Evolutionary conservation across 2,329 filamentous ascomycete genomes (phyloP), one percentile per base, ranked within the genome.

Genomic region (Fusarium burgessii): DNA sequence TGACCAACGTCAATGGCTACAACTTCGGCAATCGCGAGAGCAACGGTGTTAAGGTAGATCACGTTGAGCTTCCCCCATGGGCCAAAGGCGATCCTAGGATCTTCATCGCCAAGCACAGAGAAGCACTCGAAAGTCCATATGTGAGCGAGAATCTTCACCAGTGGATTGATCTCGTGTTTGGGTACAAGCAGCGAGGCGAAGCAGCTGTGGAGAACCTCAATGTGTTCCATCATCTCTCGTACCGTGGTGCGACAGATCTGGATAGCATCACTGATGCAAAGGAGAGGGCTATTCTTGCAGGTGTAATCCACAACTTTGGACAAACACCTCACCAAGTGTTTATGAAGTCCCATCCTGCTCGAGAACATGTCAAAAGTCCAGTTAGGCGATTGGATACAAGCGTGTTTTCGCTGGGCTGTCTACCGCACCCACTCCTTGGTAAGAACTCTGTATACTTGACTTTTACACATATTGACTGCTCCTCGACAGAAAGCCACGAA

Each of bases 251-350:
- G 5, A 97, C 93, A 71, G 93, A 99, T 78, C 84, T 99, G 7
- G 96, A 99, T 79, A 91, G 90, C 56, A 98, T 99, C 66, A 90
- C 91, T 11, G 95, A 98, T 77, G 92, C 93, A 1, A 90, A 95
- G 60, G 95, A 98, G 80, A 88, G 94, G 45, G 86, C 94, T 10
- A 93, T 95, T 8, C 95, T 94, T 1, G 98, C 97, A 58, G 94
- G 94, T 36, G 97, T 98, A 73, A 98, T 99, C 75, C 95, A 99
- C 81, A 98, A 98, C 75, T 99, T 99, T 80, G 96, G 96, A 1
- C 96, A 99, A 80, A 99, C 97, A 3, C 96, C 97, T 3, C 93
- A 97, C 74, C 97, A 99, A 79, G 92, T 98, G 18, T 99, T 98
- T 79, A 88, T 90, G 46, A 91, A 92, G 63, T 86, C 92, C 15